phyloP scores from a whole-genome alignment of 1,284 basidiomycete genomes.

The Cutaneotrichosporon mucoides region DNA sequence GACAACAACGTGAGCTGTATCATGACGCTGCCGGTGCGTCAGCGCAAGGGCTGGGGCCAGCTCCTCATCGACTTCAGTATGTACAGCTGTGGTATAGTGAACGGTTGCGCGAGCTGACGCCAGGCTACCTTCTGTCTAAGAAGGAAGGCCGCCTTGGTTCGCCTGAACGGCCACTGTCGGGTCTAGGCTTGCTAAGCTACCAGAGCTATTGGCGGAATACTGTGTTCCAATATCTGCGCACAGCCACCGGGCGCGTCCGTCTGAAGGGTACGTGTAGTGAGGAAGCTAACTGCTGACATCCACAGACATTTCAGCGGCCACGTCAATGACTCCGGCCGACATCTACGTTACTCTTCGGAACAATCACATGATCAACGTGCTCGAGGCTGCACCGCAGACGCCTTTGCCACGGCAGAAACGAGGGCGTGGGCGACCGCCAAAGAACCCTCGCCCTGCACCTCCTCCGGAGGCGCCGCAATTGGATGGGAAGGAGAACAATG shows the following conservation, averaged over 20 bases:
- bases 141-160: conserved; percentile 84
- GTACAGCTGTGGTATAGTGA: conserved; percentile 53
- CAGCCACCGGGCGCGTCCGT: conserved; percentile 57
- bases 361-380: conserved; percentile 66
- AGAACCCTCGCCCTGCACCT: not conserved
- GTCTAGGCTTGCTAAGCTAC: conserved; percentile 85
- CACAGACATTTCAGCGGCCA: conserved; percentile 77
- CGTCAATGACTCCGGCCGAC: conserved; percentile 89
- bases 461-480: not conserved
- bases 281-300: conserved; percentile 9
- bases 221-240: conserved; percentile 72
- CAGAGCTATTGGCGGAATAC: conserved; percentile 92
- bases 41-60: conserved; percentile 92
- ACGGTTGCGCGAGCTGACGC: not conserved
- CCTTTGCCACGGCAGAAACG: conserved; percentile 1
- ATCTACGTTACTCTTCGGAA: conserved; percentile 72
- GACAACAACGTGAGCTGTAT: conserved; percentile 99
- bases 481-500: conserved; percentile 39
- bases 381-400: conserved; percentile 2
- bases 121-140: conserved; percentile 93
- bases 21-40: conserved; percentile 95
- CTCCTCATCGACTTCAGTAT: conserved; percentile 87
- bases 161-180: conserved; percentile 89
- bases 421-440: conserved; percentile 16
- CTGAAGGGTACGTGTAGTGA: conserved; percentile 64